Conservation (phyloP, 1,139 yeast genomes). For the Protomyces arabidopsidicola region DNA sequence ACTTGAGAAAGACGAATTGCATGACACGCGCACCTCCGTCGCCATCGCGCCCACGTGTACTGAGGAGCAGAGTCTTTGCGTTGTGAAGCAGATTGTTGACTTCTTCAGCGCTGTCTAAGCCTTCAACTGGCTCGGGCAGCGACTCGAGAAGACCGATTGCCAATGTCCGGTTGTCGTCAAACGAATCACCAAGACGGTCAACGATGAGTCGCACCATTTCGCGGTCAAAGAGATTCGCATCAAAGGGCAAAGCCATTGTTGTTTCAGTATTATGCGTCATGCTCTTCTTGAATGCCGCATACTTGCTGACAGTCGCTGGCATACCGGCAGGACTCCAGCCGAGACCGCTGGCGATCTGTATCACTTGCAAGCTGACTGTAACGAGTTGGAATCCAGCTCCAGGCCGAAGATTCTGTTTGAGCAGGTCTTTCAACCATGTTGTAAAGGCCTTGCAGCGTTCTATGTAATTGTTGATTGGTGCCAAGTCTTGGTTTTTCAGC, state of each 20-base stretch:
- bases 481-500: neutral
- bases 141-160: constrained; percentile 53
- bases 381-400: constrained; percentile 23
- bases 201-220: constrained; percentile 49
- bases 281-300: constrained; percentile 1
- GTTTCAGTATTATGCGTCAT: neutral
- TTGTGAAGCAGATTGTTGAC: constrained; percentile 36
- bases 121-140: constrained; percentile 37
- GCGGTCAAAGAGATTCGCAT: constrained; percentile 45
- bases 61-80: constrained; percentile 33
- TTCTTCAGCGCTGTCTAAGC: constrained; percentile 30
- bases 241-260: constrained; percentile 45
- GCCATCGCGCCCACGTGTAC: constrained; percentile 45
- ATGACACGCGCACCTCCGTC: constrained; percentile 71
- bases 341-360: constrained; percentile 12
- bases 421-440: constrained; percentile 8
- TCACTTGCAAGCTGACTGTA: constrained; percentile 16
- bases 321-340: constrained; percentile 22
- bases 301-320: constrained; percentile 5
- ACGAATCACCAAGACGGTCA: constrained; percentile 62
- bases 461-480: neutral
- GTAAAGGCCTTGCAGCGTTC: constrained; percentile 9
- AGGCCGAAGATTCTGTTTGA: constrained; percentile 25
- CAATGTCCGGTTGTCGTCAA: constrained; percentile 63
- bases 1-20: constrained; percentile 45